Conservation (phyloP, 164 flowering plant species). For the Malania oleifera region DNA sequence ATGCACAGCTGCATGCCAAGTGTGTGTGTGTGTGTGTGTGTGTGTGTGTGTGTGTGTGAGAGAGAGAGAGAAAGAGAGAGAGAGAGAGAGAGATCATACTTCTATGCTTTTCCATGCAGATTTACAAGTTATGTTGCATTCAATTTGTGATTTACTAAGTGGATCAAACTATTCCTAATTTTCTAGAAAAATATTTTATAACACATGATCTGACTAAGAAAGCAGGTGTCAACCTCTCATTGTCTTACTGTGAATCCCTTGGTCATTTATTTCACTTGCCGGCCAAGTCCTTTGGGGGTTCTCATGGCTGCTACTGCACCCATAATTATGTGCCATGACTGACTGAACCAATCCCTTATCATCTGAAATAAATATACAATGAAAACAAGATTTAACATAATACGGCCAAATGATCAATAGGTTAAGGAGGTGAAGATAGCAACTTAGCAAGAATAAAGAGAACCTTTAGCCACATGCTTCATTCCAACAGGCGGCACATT, state of each 20-base stretch:
- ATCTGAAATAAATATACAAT: conserved; percentile 11
- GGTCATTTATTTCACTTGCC: conserved; percentile 11
- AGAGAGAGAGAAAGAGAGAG: no score
- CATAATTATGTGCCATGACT: conserved; percentile 8
- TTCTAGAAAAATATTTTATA: no score
- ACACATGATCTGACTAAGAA: background rate
- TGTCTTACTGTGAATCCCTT: conserved; percentile 9
- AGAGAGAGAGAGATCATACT: no score
- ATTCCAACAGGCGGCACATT: conserved; percentile 20
- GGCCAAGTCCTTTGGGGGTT: conserved; percentile 22
- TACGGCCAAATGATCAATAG: background rate
- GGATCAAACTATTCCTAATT: no score
- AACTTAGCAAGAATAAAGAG: background rate
- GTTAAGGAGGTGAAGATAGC: background rate
- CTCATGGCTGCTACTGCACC: conserved; percentile 32
- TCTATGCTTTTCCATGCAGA: no score
- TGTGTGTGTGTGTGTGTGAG: no score
- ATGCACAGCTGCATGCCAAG: no score
- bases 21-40: no score
- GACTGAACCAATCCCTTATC: conserved; percentile 9
- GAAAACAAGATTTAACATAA: background rate
- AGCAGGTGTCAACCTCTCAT: conserved; percentile 21
- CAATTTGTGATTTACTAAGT: no score
- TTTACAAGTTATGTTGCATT: no score
- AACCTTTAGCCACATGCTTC: conserved; percentile 26